phyloP scores from a whole-genome alignment of 306 rosid species.

The Castanopsis chinensis region DNA sequence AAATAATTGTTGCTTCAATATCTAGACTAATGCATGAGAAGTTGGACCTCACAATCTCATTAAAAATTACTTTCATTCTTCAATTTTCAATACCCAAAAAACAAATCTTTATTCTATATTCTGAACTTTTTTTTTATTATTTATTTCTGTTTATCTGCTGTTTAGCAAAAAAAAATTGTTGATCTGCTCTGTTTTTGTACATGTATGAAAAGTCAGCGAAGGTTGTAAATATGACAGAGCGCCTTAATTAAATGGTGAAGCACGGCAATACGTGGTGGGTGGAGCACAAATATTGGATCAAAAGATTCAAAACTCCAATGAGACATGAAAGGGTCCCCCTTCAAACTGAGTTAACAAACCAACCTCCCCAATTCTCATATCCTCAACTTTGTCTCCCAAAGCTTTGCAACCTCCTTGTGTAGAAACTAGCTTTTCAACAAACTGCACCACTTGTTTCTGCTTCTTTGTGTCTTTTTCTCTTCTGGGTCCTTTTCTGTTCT shows the following conservation, averaged over 20 bases:
- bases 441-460: not conserved
- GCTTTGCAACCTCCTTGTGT: not conserved
- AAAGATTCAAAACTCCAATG: not conserved
- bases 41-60: too few species aligned
- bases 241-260: not conserved
- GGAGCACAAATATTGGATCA: slow-evolving; percentile 45
- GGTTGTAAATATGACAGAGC: not conserved
- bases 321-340: not conserved
- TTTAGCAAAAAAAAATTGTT: too few species aligned
- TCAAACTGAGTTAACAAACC: slow-evolving; percentile 20
- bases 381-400: slow-evolving; percentile 11
- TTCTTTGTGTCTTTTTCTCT: not conserved
- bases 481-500: not conserved
- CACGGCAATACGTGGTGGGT: slow-evolving; percentile 60
- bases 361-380: slow-evolving; percentile 1
- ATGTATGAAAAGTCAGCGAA: slow-evolving; percentile 9
- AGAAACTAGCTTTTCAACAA: not conserved
- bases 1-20: too few species aligned
- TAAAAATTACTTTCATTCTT: too few species aligned
- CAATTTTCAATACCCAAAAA: too few species aligned
- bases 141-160: not conserved
- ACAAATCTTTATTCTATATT: too few species aligned
- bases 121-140: not conserved
- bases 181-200: too few species aligned
- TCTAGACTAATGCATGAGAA: too few species aligned